A percentile compares a stretch with the other conserved stretches of the same genome.
Conservation (phyloP, 78 protist genomes). For the Andalucia godoyi region DNA sequence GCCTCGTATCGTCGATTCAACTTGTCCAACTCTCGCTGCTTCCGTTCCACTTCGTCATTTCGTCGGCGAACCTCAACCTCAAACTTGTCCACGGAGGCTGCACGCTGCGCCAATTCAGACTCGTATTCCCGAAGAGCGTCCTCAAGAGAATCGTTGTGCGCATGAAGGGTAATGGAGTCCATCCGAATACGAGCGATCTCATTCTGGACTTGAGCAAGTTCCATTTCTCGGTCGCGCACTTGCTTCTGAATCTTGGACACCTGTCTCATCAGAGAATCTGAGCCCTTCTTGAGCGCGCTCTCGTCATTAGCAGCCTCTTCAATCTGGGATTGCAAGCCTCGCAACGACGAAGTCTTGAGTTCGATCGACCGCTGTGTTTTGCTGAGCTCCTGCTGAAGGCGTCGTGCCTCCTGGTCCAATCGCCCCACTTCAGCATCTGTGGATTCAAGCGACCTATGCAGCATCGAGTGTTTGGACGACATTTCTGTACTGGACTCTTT, state of each 20-base stretch:
- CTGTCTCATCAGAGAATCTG: not conserved
- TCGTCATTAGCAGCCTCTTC: not conserved
- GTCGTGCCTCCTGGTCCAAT: not conserved
- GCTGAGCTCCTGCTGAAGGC: not conserved
- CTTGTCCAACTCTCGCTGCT: constrained; percentile 33
- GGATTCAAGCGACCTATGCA: constrained; percentile 22
- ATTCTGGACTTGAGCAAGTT: constrained; percentile 23
- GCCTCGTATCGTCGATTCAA: constrained; percentile 37
- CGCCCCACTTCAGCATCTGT: constrained; percentile 22
- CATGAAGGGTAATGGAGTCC: constrained; percentile 24
- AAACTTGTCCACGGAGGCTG: constrained; percentile 20
- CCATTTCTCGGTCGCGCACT: constrained; percentile 22
- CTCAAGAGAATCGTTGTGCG: constrained; percentile 10
- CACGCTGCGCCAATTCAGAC: not conserved
- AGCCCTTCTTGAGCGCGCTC: constrained; percentile 16
- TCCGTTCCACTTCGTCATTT: constrained; percentile 37
- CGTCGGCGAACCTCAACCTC: constrained; percentile 30
- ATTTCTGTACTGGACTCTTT: not conserved
- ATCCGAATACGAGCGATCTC: constrained; percentile 35
- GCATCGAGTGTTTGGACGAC: not conserved
- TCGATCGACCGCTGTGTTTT: not conserved
- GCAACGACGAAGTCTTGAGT: not conserved
- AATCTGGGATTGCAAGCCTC: not conserved
- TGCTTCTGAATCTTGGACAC: not conserved
- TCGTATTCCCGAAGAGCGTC: not conserved